Percentiles rank a stretch among this genome's conserved stretches.
These are phyloP conservation scores for Ulota crispa DNA, from an alignment of 225 moss, liverwort and hornwort species.

Conservation along the genomic window DNA sequence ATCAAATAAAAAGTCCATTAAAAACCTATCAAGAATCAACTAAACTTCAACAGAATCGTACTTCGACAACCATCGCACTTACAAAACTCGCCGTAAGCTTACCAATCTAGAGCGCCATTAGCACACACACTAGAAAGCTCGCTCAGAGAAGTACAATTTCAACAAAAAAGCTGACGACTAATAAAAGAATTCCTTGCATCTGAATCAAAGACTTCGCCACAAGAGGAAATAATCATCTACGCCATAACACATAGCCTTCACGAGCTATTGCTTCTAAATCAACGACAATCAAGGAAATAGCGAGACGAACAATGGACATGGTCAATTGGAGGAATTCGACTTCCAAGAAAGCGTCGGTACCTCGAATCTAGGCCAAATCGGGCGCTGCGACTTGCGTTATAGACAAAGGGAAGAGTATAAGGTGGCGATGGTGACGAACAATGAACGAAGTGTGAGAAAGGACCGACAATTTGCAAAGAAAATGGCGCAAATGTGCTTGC, in stretches of 20 bases:
- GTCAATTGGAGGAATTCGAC: background rate
- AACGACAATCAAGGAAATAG: background rate
- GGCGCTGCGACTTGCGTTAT: background rate
- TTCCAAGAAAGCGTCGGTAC: background rate
- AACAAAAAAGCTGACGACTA: background rate
- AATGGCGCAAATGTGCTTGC: background rate
- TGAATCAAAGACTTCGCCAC: background rate
- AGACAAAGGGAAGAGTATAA: too few relatives aligned
- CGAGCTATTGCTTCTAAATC: background rate
- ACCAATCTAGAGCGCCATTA: background rate
- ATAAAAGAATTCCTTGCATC: background rate
- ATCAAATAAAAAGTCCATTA: background rate
- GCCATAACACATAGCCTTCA: too few relatives aligned
- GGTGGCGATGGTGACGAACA: background rate
- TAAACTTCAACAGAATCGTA: background rate
- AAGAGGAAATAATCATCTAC: background rate
- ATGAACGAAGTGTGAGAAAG: background rate
- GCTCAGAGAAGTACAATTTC: background rate
- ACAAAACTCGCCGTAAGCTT: background rate
- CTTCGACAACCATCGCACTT: constrained; percentile 4
- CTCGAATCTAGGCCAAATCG: constrained; percentile 17
- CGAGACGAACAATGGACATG: background rate
- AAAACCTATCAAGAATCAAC: background rate
- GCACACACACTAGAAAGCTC: constrained; percentile 16
- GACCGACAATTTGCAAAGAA: background rate